Percentiles rank a stretch among this genome's conserved stretches.
These are phyloP conservation scores for Fusarium miscanthi DNA, from an alignment of 2,329 filamentous ascomycete species.

Conservation along the genomic window DNA sequence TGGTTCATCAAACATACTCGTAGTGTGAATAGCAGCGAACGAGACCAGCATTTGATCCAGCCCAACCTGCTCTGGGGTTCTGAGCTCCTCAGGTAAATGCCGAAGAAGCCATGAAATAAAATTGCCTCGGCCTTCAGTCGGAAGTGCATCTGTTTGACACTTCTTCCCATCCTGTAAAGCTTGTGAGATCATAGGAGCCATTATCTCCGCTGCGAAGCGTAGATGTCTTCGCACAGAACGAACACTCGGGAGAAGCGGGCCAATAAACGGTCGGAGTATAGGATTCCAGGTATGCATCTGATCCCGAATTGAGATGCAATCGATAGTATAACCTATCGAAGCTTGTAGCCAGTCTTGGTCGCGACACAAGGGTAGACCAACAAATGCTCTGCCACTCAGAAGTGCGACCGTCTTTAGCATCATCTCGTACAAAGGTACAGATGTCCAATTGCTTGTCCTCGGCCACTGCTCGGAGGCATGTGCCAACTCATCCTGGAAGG, in stretches of 20 bases:
- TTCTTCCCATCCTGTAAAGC: accelerated
- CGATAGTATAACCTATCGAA: background rate
- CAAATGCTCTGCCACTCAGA: background rate
- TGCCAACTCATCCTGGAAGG: background rate
- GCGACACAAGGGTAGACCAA: background rate
- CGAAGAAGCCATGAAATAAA: background rate
- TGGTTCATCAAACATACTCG: background rate
- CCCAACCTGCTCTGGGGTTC: background rate
- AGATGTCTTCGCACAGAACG: background rate
- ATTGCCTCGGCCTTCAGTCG: accelerated
- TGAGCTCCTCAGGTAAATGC: background rate
- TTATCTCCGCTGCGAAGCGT: background rate
- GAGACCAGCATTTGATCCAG: background rate
- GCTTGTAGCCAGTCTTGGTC: background rate
- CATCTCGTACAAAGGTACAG: background rate
- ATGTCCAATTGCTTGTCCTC: accelerated
- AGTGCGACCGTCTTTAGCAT: background rate
- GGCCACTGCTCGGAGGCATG: background rate
- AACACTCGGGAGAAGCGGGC: background rate
- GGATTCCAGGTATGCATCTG: background rate
- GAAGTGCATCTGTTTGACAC: accelerated
- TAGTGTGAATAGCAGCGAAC: background rate
- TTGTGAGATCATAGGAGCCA: background rate
- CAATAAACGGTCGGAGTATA: background rate
- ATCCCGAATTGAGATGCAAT: background rate